phyloP scores from a whole-genome alignment of 2,329 filamentous ascomycete species.

The Aspergillus piperis region DNA sequence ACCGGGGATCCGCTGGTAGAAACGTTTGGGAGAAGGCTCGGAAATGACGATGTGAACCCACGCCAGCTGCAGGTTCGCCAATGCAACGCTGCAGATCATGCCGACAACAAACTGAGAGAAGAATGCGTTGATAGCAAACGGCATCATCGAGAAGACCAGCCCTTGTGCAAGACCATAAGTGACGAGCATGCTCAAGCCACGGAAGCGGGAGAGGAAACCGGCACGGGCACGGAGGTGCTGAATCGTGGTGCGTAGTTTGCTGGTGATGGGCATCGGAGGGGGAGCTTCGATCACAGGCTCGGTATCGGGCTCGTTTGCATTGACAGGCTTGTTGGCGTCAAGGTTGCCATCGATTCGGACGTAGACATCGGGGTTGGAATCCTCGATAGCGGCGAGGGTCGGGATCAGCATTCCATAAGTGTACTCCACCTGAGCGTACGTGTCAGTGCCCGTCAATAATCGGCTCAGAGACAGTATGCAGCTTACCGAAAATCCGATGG shows the following conservation, averaged over 20 bases:
- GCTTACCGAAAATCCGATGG: constrained; percentile 12
- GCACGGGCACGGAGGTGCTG: constrained; percentile 63
- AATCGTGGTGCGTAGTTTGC: constrained; percentile 59
- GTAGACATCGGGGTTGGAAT: constrained; percentile 55
- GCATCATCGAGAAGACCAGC: constrained; percentile 45
- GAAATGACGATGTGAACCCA: constrained; percentile 90
- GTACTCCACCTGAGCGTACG: constrained; percentile 50
- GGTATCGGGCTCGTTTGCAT: constrained; percentile 40
- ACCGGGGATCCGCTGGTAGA: constrained; percentile 69
- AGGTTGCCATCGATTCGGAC: constrained; percentile 50
- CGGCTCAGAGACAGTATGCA: not conserved
- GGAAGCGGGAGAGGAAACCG: constrained; percentile 68
- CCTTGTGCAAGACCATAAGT: constrained; percentile 51
- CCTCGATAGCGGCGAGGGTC: constrained; percentile 66
- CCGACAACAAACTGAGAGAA: constrained; percentile 53
- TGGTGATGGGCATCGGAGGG: constrained; percentile 61
- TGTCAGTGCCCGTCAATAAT: constrained; percentile 20
- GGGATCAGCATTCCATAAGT: constrained; percentile 62
- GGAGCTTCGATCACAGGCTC: constrained; percentile 46
- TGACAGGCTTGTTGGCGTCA: constrained; percentile 34
- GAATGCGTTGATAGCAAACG: constrained; percentile 30
- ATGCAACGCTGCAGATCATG: constrained; percentile 60
- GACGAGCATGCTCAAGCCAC: constrained; percentile 61
- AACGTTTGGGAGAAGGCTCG: constrained; percentile 62
- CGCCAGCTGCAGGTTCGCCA: constrained; percentile 69